These are phyloP conservation scores for Cyclotella baltica DNA, from an alignment of 108 stramenopile genomes.

Conservation along the genomic window DNA sequence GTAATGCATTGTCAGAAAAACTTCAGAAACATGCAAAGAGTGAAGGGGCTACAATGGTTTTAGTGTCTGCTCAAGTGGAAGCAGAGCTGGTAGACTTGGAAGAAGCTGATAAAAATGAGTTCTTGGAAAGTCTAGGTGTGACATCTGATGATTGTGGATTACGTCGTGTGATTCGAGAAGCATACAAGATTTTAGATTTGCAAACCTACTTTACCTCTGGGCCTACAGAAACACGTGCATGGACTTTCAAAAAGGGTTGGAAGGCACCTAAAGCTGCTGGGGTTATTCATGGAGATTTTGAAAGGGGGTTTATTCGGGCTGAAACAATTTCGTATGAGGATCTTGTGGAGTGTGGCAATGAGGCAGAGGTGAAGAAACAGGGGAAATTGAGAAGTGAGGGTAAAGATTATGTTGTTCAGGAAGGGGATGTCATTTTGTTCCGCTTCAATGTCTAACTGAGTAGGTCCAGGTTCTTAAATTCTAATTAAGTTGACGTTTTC, in stretches of 20 bases:
- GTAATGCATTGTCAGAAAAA: constrained; percentile 89
- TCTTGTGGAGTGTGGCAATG: constrained; percentile 88
- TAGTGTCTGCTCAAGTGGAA: constrained; percentile 98
- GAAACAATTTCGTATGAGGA: constrained; percentile 96
- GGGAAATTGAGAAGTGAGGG: constrained; percentile 96
- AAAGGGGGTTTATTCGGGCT: constrained; percentile 98
- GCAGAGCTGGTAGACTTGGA: constrained; percentile 92
- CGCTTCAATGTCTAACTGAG: constrained; percentile 93
- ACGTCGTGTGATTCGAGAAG: constrained; percentile 86
- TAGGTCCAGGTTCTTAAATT: background rate
- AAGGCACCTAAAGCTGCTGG: constrained; percentile 97
- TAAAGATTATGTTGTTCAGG: constrained; percentile 98
- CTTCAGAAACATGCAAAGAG: constrained; percentile 76
- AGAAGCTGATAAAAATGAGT: constrained; percentile 82
- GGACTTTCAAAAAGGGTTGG: constrained; percentile 96
- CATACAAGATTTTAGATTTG: constrained; percentile 90
- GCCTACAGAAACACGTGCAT: constrained; percentile 95
- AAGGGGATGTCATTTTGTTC: constrained; percentile 98
- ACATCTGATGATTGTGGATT: constrained; percentile 90
- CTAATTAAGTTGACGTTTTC: background rate
- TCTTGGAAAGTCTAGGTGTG: constrained; percentile 91
- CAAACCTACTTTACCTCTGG: constrained; percentile 98
- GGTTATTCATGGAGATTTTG: constrained; percentile 99
- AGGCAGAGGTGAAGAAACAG: constrained; percentile 89
- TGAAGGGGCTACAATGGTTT: constrained; percentile 90